Percentiles rank a stretch among this genome's conserved stretches.
These are phyloP conservation scores for Podospora australis DNA, from an alignment of 495 filamentous ascomycete species.

Conservation along the genomic window DNA sequence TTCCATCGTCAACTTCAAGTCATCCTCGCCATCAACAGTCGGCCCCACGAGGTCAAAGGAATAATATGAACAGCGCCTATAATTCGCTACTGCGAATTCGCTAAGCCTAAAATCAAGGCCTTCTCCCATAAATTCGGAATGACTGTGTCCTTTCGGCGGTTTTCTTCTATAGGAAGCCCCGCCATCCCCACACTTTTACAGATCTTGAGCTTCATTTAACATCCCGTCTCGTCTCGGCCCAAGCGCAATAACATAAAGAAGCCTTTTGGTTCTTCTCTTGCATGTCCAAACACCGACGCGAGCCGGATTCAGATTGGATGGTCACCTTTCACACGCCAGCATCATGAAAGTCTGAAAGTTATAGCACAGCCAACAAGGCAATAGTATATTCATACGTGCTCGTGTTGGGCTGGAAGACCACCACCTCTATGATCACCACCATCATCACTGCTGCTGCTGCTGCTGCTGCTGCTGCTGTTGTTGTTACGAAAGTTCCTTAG, in stretches of 20 bases:
- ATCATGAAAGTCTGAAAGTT: neutral
- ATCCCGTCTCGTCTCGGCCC: neutral
- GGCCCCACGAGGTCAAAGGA: neutral
- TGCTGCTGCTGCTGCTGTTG: too few species aligned
- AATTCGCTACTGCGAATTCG: too few species aligned
- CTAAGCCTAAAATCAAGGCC: too few species aligned
- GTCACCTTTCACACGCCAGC: neutral
- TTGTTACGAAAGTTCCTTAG: neutral
- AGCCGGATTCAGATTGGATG: neutral
- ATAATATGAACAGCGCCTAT: too few species aligned
- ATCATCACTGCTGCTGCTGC: too few species aligned
- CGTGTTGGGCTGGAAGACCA: neutral
- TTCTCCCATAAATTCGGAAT: neutral
- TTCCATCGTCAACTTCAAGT: neutral
- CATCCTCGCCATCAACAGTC: neutral
- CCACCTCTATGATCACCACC: neutral
- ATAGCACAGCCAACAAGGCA: neutral
- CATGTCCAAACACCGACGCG: constrained; percentile 7
- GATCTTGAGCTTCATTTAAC: neutral
- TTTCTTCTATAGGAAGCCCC: neutral
- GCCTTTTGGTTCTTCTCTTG: constrained; percentile 16
- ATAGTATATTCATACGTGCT: neutral
- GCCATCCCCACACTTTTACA: constrained; percentile 3
- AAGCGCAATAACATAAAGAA: constrained; percentile 12
- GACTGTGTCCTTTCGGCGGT: neutral